phyloP scores from a whole-genome alignment of 2,329 filamentous ascomycete species.

The Bipolaris victoriae region DNA sequence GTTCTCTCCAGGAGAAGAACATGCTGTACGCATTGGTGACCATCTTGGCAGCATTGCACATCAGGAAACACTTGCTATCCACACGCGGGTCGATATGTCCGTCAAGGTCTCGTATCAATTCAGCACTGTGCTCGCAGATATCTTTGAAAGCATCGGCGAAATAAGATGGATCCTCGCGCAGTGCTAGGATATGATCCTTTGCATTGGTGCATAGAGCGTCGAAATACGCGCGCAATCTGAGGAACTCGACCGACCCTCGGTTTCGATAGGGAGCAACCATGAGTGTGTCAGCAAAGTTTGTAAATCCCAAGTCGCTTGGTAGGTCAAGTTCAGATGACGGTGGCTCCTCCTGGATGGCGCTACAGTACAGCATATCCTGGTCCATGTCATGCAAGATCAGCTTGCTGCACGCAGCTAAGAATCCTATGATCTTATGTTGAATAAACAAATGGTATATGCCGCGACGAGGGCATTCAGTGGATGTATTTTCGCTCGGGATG shows the following conservation, averaged over 20 bases:
- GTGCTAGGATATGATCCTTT: conserved; percentile 10
- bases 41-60: background rate
- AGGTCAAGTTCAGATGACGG: background rate
- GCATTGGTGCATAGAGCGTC: background rate
- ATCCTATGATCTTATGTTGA: conserved; percentile 5
- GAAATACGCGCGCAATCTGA: background rate
- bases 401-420: conserved; percentile 5
- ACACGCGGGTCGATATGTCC: background rate
- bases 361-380: background rate
- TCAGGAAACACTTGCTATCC: background rate
- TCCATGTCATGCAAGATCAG: conserved; percentile 3
- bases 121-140: background rate
- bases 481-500: background rate
- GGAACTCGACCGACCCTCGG: background rate
- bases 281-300: background rate
- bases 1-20: background rate
- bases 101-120: background rate
- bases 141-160: conserved; percentile 11
- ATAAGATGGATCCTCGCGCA: conserved; percentile 16
- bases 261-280: background rate
- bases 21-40: background rate
- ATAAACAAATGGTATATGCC: background rate
- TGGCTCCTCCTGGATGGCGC: background rate
- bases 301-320: background rate
- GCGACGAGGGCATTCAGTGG: background rate